Evolutionary conservation across 345 rosid genomes (phyloP), one percentile per base, ranked within the genome.

Genomic region (Atalantia buxifolia): DNA sequence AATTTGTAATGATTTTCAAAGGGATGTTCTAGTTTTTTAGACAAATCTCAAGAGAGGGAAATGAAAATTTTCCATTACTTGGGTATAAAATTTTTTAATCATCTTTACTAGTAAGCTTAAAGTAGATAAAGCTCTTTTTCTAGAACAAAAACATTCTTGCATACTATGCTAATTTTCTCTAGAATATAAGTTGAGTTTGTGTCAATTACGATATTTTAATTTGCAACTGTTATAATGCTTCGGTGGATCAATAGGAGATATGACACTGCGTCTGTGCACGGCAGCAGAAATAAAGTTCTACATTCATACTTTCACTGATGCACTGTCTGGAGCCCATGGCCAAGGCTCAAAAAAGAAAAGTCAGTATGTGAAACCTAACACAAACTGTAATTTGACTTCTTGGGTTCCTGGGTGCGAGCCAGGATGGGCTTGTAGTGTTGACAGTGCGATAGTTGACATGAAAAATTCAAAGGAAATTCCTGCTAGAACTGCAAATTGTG

Each of bases 361-460:
- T 63, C 79, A 84, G 76, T 89, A 89, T 81, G 77, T 92, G 84
- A 79, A 84, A 71, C 99, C 99, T 1, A 96, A 96, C 88, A 90
- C 85, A 80, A 96, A 96, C 85, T 96, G 98, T 72, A 96, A 96
- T 81, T 76, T 96, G 82, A 82, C 92, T 14, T 86, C 97, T 9
- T 94, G 99, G 99, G 86, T 90, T 77, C 72, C 90, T 64, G 99
- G 99, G n/a, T 94, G 99, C 72, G 99, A 96, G 82, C 95, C 99
- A 64, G 99, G 98, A 72, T 96, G 99, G 99, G 94, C 92, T 81
- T 96, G 99, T 79, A 85, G 89, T 21, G 85, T 78, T 69, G 67
- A 75, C 21, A 84, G 81, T 7, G 45, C 76, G 0, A 90, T 90
- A 73, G 83, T 90, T 65, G 87, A 93, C 77, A 84, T 90, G 19